Evolutionary conservation across 192 early-diverging fungal genomes (phyloP).

Genomic region (Backusella parvicylindrica): DNA sequence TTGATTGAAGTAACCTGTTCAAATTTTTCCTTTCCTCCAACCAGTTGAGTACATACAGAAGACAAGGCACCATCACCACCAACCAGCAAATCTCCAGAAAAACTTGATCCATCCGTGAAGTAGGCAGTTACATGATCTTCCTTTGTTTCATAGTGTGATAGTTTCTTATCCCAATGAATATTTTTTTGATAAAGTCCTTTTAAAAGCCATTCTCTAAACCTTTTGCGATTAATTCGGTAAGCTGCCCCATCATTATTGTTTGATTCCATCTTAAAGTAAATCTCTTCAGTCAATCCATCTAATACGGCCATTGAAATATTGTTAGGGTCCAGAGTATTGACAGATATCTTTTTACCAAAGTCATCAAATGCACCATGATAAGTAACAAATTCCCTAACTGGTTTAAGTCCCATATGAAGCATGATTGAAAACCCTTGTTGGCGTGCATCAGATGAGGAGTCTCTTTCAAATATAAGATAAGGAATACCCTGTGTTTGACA

Average conservation of each 20-base stretch:
- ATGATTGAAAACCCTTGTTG: background rate
- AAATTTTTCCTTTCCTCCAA: background rate
- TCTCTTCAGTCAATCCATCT: background rate
- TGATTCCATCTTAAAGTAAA: background rate
- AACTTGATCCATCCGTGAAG: constrained; percentile 10
- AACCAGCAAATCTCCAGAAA: constrained; percentile 25
- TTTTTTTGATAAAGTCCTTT: background rate
- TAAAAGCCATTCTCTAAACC: background rate
- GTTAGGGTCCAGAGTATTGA: background rate
- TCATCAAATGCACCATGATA: background rate
- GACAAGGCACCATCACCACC: constrained; percentile 33
- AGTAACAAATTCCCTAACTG: background rate
- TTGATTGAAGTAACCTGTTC: background rate
- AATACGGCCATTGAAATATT: background rate
- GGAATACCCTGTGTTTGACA: constrained; percentile 13
- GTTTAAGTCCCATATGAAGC: background rate
- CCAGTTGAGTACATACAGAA: constrained; percentile 13
- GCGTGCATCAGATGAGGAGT: background rate
- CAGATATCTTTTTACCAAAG: background rate
- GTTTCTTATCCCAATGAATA: constrained; percentile 13
- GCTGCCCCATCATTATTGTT: background rate
- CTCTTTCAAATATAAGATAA: constrained; percentile 21
- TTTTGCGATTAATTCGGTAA: constrained; percentile 4
- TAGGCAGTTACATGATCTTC: constrained; percentile 13
- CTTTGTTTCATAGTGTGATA: background rate